Evolutionary conservation across 306 rosid genomes (phyloP), one percentile per base, ranked within the genome.

Genomic region (Rubus idaeus): DNA sequence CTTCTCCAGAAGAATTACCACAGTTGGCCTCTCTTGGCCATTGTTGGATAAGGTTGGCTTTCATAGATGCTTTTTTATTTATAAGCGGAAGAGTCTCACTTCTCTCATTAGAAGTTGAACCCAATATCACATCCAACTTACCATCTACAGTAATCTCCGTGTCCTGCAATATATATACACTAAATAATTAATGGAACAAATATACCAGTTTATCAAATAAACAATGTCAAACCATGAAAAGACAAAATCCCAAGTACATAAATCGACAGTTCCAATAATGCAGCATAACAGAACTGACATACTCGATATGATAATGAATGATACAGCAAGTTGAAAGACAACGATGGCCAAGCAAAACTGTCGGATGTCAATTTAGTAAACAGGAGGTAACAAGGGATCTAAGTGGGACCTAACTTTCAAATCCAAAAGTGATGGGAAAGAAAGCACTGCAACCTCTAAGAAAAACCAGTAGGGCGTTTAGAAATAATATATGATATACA

Each of bases 1-100:
- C 47, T 79, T 82, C 82, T 76, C 87, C 78, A 0, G 83, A 76
- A n/a, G 79, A 60, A 65, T 72, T 13, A 62, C 50, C 80, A 46
- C 71, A 76, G 58, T 81, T 58, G 0, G 82, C 58, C 21, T 78
- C 73, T 49, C 41, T 79, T 56, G 94, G 88, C 50, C 81, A 74
- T 47, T 84, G 89, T 81, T 53, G 55, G 10, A 46, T 16, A 20
- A 64, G 60, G 73, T 83, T 85, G 77, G 86, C 67, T 62, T 83
- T 84, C 79, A 77, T 82, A 63, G 71, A 46, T 70, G 84, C 70
- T 16, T 88, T 90, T 78, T 80, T 75, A 58, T 76, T 79, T 84
- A 88, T 47, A 75, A 92, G 91, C 0, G 94, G 90, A 50, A 75
- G 57, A 61, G 77, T 91, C 78, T 84, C 93, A 66, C 74, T 84